These are phyloP conservation scores for Mycena vulgaris DNA, from an alignment of 768 basidiomycete species.

Conservation along the genomic window DNA sequence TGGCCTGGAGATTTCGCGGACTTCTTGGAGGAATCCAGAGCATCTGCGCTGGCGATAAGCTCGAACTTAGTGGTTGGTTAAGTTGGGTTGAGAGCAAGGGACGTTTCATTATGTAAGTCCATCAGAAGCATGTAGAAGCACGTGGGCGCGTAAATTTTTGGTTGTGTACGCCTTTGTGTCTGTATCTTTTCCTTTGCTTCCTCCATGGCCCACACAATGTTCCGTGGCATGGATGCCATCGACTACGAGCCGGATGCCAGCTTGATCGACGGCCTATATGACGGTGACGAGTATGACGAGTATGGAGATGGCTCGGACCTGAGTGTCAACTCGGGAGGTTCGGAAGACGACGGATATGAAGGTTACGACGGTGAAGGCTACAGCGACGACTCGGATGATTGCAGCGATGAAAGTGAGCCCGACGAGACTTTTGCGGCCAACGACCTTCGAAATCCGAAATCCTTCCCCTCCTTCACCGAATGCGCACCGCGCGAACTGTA, in stretches of 20 bases:
- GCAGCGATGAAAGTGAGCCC: not conserved
- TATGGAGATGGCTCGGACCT: not conserved
- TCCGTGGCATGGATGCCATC: constrained; percentile 8
- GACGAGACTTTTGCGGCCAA: not conserved
- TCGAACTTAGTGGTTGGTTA: too few relatives aligned
- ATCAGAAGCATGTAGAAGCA: too few relatives aligned
- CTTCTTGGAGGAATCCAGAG: too few relatives aligned
- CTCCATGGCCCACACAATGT: not conserved
- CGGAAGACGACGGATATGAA: not conserved
- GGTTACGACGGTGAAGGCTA: not conserved
- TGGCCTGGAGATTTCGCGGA: too few relatives aligned
- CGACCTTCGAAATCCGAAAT: constrained; percentile 32
- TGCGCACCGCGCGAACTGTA: constrained; percentile 25
- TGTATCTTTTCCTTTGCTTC: not conserved
- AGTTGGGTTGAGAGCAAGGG: too few relatives aligned
- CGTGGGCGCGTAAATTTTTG: too few relatives aligned
- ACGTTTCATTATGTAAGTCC: too few relatives aligned
- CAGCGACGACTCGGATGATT: not conserved
- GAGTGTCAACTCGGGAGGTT: not conserved
- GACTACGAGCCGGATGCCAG: constrained; percentile 14
- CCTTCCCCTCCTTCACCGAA: constrained; percentile 29
- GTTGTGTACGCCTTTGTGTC: too few relatives aligned
- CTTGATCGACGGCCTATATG: constrained; percentile 3
- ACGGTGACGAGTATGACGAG: not conserved
- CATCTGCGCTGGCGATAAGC: too few relatives aligned